Base-by-base conservation (phyloP, 148 eudicot genomes). In the Chenopodium berlandieri region DNA sequence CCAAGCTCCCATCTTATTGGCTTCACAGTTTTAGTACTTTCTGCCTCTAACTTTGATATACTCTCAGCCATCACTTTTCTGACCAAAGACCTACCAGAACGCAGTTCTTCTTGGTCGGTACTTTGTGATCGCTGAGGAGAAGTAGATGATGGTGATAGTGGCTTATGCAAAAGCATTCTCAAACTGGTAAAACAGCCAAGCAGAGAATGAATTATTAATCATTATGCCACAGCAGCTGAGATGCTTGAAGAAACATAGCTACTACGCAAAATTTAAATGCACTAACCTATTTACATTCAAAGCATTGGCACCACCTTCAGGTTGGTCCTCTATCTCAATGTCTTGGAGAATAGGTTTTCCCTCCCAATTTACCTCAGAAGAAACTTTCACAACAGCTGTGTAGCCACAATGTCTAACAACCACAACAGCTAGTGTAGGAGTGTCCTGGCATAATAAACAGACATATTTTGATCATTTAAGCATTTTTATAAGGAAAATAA, bases 1-100 rank as follows among this genome's bases (percentile, higher is more conserved):
- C 98, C 98, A 71, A 94, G 91, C 86, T 94, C 98, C 98, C 98
- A 94, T 86, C 98, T 88, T 77, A 93, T 90, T 44, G 92, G 88
- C 75, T 90, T 91, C 77, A 70, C 76, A 14, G 79, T 78, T 79
- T 86, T 83, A 58, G 75, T 81, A 75, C 58, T 72, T 86, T 94
- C 97, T 65, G 58, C 89, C 84, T 89, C 86, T 85, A 94, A 83
- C 79, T 84, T 91, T 62, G 71, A 44, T 79, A 88, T 85, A 85
- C 98, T 93, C 69, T 91, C 91, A 20, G 75, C 80, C 68, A 94
- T 81, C 71, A 94, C 91, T 79, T 86, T 73, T 75, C 89, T 89
- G n/a, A 89, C 91, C 83, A 93, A 85, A 54, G 88, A 79, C 83
- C 89, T 90, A 65, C 85, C 75, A 72, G 86, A 80, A 13, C 7